Base-by-base conservation (phyloP, 2,329 filamentous ascomycete genomes). In the Claviceps sp. region DNA sequence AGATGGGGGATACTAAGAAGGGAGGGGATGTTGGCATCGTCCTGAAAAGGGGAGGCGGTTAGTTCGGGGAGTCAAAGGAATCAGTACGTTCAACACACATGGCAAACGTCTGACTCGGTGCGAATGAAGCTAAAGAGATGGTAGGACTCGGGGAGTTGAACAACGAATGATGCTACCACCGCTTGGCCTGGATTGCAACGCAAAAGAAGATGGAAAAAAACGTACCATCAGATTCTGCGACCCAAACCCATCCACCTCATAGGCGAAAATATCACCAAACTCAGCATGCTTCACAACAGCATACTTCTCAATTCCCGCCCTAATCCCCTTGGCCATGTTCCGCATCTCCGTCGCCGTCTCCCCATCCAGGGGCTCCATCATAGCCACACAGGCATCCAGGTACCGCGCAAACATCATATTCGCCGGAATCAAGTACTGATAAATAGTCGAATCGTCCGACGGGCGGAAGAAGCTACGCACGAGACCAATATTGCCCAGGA, bases 401-500 rank as follows among this genome's bases (percentile, higher is more conserved):
- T 81, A 85, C 22, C 76, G 70, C 36, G 82, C 74, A 57, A 89
- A 82, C 84, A 88, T 87, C 84, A 89, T 89, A 65, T 96, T 97
- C 36, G 86, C 83, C 0, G 91, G 91, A 59, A 96, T 87, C 60
- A 94, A 82, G 66, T 89, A 91, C 63, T 91, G 88, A 55, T 89
- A 83, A 41, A 87, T 85, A 0, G 86, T 88, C 14, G 88, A 81
- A 65, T 96, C 91, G 65, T 97, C 91, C 54, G 86, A 91, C 0
- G 90, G 91, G 1, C 91, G 79, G 72, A 96, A 96, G 34, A 89
- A 89, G 58, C 86, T 90, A 51, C 91, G 80, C 43, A 96, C 78
- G 49, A 96, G 77, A 0, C 89, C 89, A 1, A 89, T 93, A 77
- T 87, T 67, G 34, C 79, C 80, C 51, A 81, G 84, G 2, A 95